Base-by-base conservation (phyloP, 192 early-diverging fungal genomes). In the Chytriomyces sp. region DNA sequence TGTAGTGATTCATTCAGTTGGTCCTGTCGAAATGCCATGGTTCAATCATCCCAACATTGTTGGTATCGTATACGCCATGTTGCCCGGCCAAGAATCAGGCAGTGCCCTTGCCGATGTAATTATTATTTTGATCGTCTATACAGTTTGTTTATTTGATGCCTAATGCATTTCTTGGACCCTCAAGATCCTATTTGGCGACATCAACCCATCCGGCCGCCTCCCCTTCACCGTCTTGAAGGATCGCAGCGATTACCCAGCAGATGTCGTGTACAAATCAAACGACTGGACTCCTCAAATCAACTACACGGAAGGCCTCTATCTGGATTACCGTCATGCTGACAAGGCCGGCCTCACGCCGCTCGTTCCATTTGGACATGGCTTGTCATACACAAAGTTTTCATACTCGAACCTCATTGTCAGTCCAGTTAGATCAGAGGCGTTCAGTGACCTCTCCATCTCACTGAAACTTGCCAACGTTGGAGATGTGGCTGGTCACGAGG, bases 71-170 rank as follows among this genome's bases (percentile, higher is more conserved):
- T 87, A 76, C 46, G 80, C 88, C 43, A 68, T 81, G 57, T 63
- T 91, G 16, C 88, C 88, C 20, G 89, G 89, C 47, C 87, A 90
- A 77, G 89, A 91, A 71, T 82, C 84, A 18, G 89, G 89, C n/a
- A 80, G 87, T 24, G 69, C 89, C 10, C 60, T 90, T 43, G 85
- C 89, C n/a, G 89, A 91, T 75, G 80, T 89, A 18, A 59, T 82
- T 35, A 11, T 35, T 35, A 35, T 35, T 35, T 35, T 35, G 28
- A 35, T 0, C 0, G 28, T 35, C 2, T 35, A 35, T 35, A 35
- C 28, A 35, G 28, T 2, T 1, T 35, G 28, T 35, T 35, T 35
- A 35, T 1, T 35, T 35, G 28, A 35, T 1, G 28, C 28, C 2
- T 35, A 35, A 35, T 35, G 28, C 28, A 35, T 35, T 35, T 64